Conservation (phyloP, 164 flowering plant genomes). For the Berberis vulgaris region DNA sequence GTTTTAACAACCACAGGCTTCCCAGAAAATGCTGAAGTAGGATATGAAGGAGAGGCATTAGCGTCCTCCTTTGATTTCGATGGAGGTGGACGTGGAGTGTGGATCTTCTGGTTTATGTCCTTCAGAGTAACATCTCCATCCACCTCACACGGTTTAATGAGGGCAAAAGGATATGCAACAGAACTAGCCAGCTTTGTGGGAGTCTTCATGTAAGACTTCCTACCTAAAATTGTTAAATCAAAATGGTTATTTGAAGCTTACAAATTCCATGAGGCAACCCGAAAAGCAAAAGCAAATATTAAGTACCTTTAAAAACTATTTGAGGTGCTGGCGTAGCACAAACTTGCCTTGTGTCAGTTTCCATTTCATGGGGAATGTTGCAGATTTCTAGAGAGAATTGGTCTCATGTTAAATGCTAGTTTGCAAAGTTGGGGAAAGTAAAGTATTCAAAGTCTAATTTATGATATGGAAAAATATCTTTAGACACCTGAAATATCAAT, state of each 20-base stretch:
- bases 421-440: not conserved
- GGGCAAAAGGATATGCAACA: slow-evolving; percentile 80
- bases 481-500: slow-evolving; percentile 52
- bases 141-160: slow-evolving; percentile 74
- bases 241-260: not conserved
- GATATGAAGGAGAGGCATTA: slow-evolving; percentile 40
- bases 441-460: not conserved
- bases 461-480: not conserved
- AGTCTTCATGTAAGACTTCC: slow-evolving; percentile 46
- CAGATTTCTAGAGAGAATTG: slow-evolving; percentile 30
- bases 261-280: not conserved
- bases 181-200: slow-evolving; percentile 65
- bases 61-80: slow-evolving; percentile 34
- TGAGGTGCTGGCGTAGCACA: slow-evolving; percentile 30
- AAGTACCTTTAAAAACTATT: slow-evolving; percentile 60
- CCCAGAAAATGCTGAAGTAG: slow-evolving; percentile 89
- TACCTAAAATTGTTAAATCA: slow-evolving; percentile 31
- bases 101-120: slow-evolving; percentile 84
- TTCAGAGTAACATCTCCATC: slow-evolving; percentile 81
- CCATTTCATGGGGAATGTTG: slow-evolving; percentile 34
- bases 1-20: slow-evolving; percentile 93
- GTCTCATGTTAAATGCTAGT: not conserved
- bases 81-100: slow-evolving; percentile 57
- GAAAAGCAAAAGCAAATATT: not conserved
- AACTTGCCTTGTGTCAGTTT: slow-evolving; percentile 30